A percentile compares a stretch with the other conserved stretches of the same genome.
Conservation (phyloP, 495 filamentous ascomycete genomes). For the Tetracladium marchalianum region DNA sequence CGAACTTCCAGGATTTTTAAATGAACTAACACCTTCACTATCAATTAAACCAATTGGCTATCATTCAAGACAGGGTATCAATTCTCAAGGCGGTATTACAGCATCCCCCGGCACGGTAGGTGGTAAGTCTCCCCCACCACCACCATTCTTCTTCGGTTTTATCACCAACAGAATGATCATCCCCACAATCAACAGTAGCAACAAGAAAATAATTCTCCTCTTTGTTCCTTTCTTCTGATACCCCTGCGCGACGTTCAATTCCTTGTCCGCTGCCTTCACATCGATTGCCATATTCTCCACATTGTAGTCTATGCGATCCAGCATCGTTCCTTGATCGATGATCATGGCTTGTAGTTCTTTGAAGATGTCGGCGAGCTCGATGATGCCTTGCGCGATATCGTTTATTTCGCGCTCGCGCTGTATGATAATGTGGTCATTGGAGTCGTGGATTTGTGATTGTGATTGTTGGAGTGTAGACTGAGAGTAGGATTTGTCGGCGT, state of each 20-base stretch:
- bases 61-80: background rate
- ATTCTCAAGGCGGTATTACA: conserved; percentile 12
- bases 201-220: conserved; percentile 77
- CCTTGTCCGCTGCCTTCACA: conserved; percentile 85
- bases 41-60: no score
- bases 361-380: conserved; percentile 93
- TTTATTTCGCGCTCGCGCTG: conserved; percentile 97
- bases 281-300: conserved; percentile 85
- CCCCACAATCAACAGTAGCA: conserved; percentile 74
- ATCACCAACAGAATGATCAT: conserved; percentile 78
- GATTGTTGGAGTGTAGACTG: conserved; percentile 76
- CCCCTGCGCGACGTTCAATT: conserved; percentile 72
- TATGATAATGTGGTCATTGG: conserved; percentile 76
- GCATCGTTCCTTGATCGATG: conserved; percentile 96
- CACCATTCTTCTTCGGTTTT: conserved; percentile 58
- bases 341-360: conserved; percentile 93
- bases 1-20: no score
- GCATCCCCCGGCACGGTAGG: conserved; percentile 3
- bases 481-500: conserved; percentile 84
- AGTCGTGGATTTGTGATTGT: conserved; percentile 55
- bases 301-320: conserved; percentile 97
- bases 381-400: conserved; percentile 94
- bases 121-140: conserved; percentile 1
- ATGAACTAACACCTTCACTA: no score
- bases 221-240: conserved; percentile 87